Percentiles rank a stretch among this genome's conserved stretches.
Evolutionary conservation across 495 filamentous ascomycete species (phyloP).

Genomic region (Amphirosellinia nigrospora): DNA sequence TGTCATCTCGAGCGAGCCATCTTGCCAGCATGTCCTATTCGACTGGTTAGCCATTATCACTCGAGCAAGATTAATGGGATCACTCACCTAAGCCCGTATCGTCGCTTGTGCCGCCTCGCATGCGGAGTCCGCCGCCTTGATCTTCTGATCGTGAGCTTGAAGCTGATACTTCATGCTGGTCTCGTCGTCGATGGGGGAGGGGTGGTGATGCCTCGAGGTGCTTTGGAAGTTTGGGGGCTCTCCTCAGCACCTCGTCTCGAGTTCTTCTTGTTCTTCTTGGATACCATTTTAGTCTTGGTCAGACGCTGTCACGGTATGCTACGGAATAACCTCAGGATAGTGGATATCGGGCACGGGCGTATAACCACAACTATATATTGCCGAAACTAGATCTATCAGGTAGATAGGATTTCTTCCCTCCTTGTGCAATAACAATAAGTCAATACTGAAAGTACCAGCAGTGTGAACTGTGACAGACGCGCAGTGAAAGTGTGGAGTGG

Average conservation of each 20-base stretch:
- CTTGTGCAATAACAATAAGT: too few relatives aligned
- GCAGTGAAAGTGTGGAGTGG: conserved; percentile 24
- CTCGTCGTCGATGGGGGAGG: conserved; percentile 17
- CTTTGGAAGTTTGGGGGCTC: conserved; percentile 17
- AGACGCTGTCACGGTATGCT: too few relatives aligned
- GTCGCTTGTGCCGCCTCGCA: conserved; percentile 24
- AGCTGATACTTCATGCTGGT: conserved; percentile 25
- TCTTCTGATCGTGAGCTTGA: conserved; percentile 25
- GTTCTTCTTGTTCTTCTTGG: conserved; percentile 22
- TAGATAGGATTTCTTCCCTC: too few relatives aligned
- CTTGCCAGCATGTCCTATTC: conserved; percentile 20
- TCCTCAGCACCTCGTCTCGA: conserved; percentile 23
- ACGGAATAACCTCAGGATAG: too few relatives aligned
- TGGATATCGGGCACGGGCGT: too few relatives aligned
- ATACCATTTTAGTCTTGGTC: conserved; percentile 24
- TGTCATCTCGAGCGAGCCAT: conserved; percentile 20
- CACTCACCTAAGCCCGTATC: conserved; percentile 26
- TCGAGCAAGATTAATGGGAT: conserved; percentile 24
- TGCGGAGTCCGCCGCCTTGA: conserved; percentile 25
- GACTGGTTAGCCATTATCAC: conserved; percentile 25
- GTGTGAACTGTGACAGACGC: too few relatives aligned
- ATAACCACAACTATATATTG: too few relatives aligned
- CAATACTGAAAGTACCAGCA: too few relatives aligned
- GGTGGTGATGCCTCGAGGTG: conserved; percentile 22
- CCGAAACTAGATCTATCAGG: too few relatives aligned